phyloP scores from a whole-genome alignment of 2,329 filamentous ascomycete genomes.

The Colletotrichum sp. region DNA sequence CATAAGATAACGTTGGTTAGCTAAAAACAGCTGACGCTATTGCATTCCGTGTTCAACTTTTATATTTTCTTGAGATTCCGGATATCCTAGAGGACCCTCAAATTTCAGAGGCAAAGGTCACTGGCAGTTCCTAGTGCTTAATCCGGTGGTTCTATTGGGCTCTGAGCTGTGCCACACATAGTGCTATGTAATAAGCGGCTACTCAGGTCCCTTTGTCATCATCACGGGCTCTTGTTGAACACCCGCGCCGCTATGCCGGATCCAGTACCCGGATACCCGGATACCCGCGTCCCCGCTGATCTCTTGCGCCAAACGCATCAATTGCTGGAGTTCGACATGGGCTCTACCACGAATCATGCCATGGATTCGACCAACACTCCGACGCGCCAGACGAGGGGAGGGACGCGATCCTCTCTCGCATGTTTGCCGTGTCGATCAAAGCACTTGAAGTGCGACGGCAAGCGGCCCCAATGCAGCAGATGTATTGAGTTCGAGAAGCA shows the following conservation, averaged over 20 bases:
- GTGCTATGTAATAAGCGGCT: background rate
- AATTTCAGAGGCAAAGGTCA: background rate
- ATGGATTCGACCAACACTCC: background rate
- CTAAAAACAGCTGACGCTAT: background rate
- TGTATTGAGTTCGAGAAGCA: slow-evolving; percentile 47
- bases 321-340: background rate
- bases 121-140: background rate
- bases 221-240: background rate
- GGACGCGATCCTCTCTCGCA: slow-evolving; percentile 40
- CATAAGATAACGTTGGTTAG: background rate
- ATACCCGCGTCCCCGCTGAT: slow-evolving; percentile 15
- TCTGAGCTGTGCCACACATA: background rate
- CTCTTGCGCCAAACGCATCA: background rate
- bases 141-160: background rate
- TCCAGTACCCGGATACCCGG: background rate
- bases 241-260: background rate
- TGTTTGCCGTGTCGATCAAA: slow-evolving; percentile 56
- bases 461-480: slow-evolving; percentile 48
- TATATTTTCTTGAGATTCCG: background rate
- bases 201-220: background rate
- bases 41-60: background rate
- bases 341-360: background rate
- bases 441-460: slow-evolving; percentile 59
- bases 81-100: background rate
- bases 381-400: background rate